A percentile compares a stretch with the other conserved stretches of the same genome.
Evolutionary conservation across 768 basidiomycete species (phyloP).

Genomic region (Leucogyrophana mollusca): DNA sequence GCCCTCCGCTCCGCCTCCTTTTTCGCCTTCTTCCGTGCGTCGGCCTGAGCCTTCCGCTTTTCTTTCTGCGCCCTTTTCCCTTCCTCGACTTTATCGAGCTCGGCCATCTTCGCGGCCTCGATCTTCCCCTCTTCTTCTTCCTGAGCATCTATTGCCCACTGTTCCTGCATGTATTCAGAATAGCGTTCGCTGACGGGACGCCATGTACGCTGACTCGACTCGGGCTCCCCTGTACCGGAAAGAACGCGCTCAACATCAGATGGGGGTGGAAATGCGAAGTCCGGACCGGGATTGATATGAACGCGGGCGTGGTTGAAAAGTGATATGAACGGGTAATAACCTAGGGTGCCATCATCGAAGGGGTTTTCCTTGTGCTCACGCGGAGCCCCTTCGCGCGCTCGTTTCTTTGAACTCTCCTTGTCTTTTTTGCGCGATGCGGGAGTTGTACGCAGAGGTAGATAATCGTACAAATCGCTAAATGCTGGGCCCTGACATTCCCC

Average conservation of each 20-base stretch:
- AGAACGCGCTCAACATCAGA: slow-evolving; percentile 71
- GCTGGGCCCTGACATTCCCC: slow-evolving; percentile 82
- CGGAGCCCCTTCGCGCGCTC: slow-evolving; percentile 58
- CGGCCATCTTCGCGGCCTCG: slow-evolving; percentile 39
- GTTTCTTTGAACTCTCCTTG: slow-evolving; percentile 54
- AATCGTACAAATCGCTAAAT: slow-evolving; percentile 88
- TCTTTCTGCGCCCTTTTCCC: slow-evolving; percentile 41
- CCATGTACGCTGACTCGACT: slow-evolving; percentile 51
- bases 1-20: slow-evolving; percentile 25
- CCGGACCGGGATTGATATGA: slow-evolving; percentile 83
- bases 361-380: slow-evolving; percentile 79
- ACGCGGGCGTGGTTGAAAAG: slow-evolving; percentile 89
- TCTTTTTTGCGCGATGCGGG: slow-evolving; percentile 57
- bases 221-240: slow-evolving; percentile 29
- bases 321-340: slow-evolving; percentile 95
- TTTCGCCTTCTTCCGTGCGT: slow-evolving; percentile 51
- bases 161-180: slow-evolving; percentile 79
- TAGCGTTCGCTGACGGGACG: slow-evolving; percentile 85
- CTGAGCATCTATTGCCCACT: slow-evolving; percentile 69
- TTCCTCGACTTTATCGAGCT: slow-evolving; percentile 42
- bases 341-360: slow-evolving; percentile 92
- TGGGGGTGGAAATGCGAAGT: slow-evolving; percentile 81
- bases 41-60: slow-evolving; percentile 50
- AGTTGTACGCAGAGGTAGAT: slow-evolving; percentile 72
- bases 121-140: slow-evolving; percentile 70